A percentile compares a stretch with the other conserved stretches of the same genome.
These are phyloP conservation scores for Diplodia corticola DNA, from an alignment of 2,329 filamentous ascomycete genomes.

Conservation along the genomic window DNA sequence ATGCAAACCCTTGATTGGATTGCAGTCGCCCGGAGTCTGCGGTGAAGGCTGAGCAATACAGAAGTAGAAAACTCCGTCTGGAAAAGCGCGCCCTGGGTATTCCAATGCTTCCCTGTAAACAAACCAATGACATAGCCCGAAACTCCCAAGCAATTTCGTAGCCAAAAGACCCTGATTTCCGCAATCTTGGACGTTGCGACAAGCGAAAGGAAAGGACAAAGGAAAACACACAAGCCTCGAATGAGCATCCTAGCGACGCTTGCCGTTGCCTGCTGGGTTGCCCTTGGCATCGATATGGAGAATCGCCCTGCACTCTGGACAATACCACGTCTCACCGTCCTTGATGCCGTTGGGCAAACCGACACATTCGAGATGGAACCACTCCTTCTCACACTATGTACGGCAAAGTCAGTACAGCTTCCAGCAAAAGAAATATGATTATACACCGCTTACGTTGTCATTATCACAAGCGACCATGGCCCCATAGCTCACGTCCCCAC, in stretches of 20 bases:
- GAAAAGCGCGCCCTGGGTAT: slow-evolving; percentile 3
- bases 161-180: background rate
- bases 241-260: background rate
- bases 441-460: slow-evolving; percentile 61
- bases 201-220: too few species aligned
- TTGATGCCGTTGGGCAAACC: slow-evolving; percentile 59
- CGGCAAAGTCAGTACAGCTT: background rate
- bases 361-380: slow-evolving; percentile 83
- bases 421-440: slow-evolving; percentile 4
- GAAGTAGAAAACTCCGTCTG: background rate
- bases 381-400: slow-evolving; percentile 72
- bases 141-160: background rate
- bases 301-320: slow-evolving; percentile 63
- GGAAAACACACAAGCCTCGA: background rate
- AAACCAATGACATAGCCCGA: background rate
- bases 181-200: background rate
- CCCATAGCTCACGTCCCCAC: slow-evolving; percentile 77
- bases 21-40: background rate
- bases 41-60: background rate
- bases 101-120: background rate
- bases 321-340: slow-evolving; percentile 80
- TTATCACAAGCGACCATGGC: slow-evolving; percentile 85
- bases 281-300: slow-evolving; percentile 37
- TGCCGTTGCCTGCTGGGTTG: slow-evolving; percentile 29
- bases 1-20: background rate